These are phyloP conservation scores for Amyloporia xantha DNA, from an alignment of 768 basidiomycete species.

Conservation along the genomic window DNA sequence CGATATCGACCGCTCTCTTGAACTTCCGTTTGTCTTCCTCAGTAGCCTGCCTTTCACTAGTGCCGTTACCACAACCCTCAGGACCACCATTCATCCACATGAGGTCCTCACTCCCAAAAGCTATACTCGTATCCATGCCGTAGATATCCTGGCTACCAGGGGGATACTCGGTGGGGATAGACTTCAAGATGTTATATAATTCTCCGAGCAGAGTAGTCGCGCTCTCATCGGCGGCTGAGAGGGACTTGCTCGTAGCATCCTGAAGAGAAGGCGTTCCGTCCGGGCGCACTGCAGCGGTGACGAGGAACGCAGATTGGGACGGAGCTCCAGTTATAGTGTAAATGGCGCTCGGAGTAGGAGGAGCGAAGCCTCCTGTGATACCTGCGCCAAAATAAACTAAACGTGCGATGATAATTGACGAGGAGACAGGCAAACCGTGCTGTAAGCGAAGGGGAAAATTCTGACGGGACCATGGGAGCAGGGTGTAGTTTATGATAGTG, in stretches of 20 bases:
- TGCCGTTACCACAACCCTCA: slow-evolving; percentile 50
- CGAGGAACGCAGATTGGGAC: slow-evolving; percentile 31
- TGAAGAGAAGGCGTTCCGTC: slow-evolving; percentile 39
- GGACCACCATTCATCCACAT: slow-evolving; percentile 59
- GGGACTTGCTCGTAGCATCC: slow-evolving; percentile 36
- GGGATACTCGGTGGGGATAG: slow-evolving; percentile 47
- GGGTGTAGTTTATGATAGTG: neutral
- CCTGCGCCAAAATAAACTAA: too few species aligned
- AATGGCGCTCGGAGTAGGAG: slow-evolving; percentile 54
- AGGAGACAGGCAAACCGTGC: too few species aligned
- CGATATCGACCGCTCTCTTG: slow-evolving; percentile 61
- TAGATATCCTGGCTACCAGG: slow-evolving; percentile 70
- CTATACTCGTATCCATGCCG: slow-evolving; percentile 58
- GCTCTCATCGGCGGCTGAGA: slow-evolving; percentile 29
- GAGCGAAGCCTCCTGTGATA: slow-evolving; percentile 70
- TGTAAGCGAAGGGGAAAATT: slow-evolving; percentile 56
- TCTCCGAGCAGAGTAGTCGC: slow-evolving; percentile 43
- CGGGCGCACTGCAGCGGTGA: slow-evolving; percentile 43
- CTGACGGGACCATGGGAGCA: slow-evolving; percentile 16
- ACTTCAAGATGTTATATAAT: slow-evolving; percentile 52
- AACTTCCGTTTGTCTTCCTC: slow-evolving; percentile 63
- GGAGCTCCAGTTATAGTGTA: slow-evolving; percentile 42
- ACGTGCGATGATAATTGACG: too few species aligned
- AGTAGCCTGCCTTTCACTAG: slow-evolving; percentile 41
- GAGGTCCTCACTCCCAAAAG: slow-evolving; percentile 49